A percentile compares a stretch with the other conserved stretches of the same genome.
Evolutionary conservation across 139 green algal species (phyloP).

Genomic region (Spirogloea muscicola): DNA sequence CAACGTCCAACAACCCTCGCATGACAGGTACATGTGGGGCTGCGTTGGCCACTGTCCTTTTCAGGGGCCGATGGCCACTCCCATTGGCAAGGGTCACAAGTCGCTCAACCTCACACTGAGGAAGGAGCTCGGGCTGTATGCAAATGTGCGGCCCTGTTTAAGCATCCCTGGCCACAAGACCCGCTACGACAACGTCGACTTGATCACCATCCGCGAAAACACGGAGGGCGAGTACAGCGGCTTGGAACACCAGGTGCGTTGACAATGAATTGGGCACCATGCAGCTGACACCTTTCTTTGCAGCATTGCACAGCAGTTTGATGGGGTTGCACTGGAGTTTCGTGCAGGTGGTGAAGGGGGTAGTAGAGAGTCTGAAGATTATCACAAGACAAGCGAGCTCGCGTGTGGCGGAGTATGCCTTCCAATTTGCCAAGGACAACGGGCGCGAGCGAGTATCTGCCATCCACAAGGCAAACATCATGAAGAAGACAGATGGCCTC

Average conservation of each 20-base stretch:
- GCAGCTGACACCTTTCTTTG: constrained; percentile 40
- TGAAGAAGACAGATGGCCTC: constrained; percentile 93
- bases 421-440: constrained; percentile 83
- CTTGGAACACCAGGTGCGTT: constrained; percentile 85
- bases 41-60: too few relatives aligned
- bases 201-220: constrained; percentile 96
- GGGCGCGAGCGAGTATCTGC: constrained; percentile 71
- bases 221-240: constrained; percentile 96
- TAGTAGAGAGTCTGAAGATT: constrained; percentile 92
- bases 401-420: constrained; percentile 86
- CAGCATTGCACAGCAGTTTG: not conserved
- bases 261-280: constrained; percentile 19
- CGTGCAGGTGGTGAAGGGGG: constrained; percentile 69
- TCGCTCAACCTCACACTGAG: constrained; percentile 94
- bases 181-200: constrained; percentile 87
- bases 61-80: constrained; percentile 94
- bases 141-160: constrained; percentile 94
- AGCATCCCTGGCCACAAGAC: constrained; percentile 92
- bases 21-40: too few relatives aligned
- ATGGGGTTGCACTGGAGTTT: too few relatives aligned
- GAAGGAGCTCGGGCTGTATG: constrained; percentile 93
- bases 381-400: constrained; percentile 81
- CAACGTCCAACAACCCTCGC: too few relatives aligned
- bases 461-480: constrained; percentile 93
- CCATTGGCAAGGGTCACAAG: constrained; percentile 89